These are phyloP conservation scores for Schizophyllum amplum DNA, from an alignment of 1,284 basidiomycete species.

Conservation along the genomic window DNA sequence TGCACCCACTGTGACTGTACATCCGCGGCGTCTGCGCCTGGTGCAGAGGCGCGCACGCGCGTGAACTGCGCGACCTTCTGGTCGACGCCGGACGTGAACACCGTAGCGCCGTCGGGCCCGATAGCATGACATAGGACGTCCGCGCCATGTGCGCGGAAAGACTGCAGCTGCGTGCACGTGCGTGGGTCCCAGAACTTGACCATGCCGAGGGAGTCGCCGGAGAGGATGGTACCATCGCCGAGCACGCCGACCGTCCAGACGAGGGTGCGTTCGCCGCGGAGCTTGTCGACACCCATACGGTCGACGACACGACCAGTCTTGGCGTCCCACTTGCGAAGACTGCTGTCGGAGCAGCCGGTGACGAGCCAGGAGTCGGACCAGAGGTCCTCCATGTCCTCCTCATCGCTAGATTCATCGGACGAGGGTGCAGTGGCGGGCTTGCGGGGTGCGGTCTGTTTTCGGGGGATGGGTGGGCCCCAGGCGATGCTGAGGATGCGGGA, in stretches of 20 bases:
- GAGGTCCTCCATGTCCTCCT: slow-evolving; percentile 63
- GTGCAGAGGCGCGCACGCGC: neutral
- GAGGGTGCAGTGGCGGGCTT: slow-evolving; percentile 2
- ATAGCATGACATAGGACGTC: slow-evolving; percentile 87
- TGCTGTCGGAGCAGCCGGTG: slow-evolving; percentile 91
- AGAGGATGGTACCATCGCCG: slow-evolving; percentile 86
- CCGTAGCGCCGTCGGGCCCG: slow-evolving; percentile 75
- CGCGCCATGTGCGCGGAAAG: slow-evolving; percentile 84
- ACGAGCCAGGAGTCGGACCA: slow-evolving; percentile 88
- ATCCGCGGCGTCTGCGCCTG: slow-evolving; percentile 17
- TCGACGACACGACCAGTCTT: slow-evolving; percentile 62
- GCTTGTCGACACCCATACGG: slow-evolving; percentile 75
- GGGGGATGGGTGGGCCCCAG: slow-evolving; percentile 81
- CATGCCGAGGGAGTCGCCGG: slow-evolving; percentile 91
- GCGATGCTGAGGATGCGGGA: slow-evolving; percentile 77
- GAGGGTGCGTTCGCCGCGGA: slow-evolving; percentile 81
- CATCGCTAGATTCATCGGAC: slow-evolving; percentile 38
- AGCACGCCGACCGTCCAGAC: slow-evolving; percentile 91
- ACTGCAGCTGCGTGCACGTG: slow-evolving; percentile 83
- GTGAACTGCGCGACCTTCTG: slow-evolving; percentile 90
- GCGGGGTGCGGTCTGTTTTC: slow-evolving; percentile 21
- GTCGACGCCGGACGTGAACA: slow-evolving; percentile 95
- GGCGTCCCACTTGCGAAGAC: slow-evolving; percentile 86
- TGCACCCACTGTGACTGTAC: slow-evolving; percentile 68
- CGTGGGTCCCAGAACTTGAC: slow-evolving; percentile 95